These are phyloP conservation scores for Auricularia heimuer DNA, from an alignment of 768 basidiomycete genomes.

Conservation along the genomic window DNA sequence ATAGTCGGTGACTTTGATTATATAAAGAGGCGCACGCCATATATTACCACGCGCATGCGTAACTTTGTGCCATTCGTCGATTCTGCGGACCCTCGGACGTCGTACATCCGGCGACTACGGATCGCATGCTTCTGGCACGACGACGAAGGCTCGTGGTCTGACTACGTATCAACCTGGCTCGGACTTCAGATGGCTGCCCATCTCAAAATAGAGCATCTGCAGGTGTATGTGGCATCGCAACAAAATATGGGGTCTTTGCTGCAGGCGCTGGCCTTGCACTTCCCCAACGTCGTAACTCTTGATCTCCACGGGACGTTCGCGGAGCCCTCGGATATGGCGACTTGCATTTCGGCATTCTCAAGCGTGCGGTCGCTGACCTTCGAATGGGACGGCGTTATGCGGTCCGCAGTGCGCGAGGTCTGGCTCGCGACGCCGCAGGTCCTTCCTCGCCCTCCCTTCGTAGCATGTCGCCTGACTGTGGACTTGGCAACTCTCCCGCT, in stretches of 20 bases:
- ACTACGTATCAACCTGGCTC: background rate
- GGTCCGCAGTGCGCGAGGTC: background rate
- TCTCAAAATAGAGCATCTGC: background rate
- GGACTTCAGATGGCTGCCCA: background rate
- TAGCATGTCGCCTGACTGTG: background rate
- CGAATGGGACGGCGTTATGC: background rate
- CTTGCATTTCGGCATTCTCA: background rate
- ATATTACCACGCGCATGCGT: background rate
- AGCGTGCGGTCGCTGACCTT: background rate
- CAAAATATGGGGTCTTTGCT: background rate
- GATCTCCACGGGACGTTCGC: background rate
- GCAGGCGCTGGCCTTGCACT: background rate
- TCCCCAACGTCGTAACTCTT: background rate
- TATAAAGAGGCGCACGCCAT: background rate
- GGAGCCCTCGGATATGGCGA: background rate
- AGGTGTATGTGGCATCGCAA: background rate
- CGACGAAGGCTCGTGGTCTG: background rate
- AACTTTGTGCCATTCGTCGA: background rate
- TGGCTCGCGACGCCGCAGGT: background rate
- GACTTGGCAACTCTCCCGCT: background rate
- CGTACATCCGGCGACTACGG: background rate
- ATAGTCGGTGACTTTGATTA: background rate
- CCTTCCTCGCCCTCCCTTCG: background rate
- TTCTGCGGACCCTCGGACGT: background rate
- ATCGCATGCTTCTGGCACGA: background rate